Evolutionary conservation across 352 stramenopile genomes (phyloP), one percentile per base, ranked within the genome.

Genomic region (Phytophthora rubi): DNA sequence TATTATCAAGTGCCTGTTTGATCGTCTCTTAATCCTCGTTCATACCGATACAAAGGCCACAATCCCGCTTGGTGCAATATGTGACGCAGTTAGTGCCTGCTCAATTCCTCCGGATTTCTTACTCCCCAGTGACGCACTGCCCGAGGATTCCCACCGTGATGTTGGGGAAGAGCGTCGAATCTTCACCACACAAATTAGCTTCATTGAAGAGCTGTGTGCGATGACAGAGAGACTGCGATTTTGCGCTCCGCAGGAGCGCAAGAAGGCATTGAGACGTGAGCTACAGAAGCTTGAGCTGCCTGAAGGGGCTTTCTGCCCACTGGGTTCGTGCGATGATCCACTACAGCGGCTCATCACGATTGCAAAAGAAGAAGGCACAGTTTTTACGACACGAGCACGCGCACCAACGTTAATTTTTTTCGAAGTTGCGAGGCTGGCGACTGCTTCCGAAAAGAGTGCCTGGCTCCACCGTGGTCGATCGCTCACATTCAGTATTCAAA

Each of bases 371-470:
- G 88, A 95, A 79, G 88, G 90, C 32, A 91, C 88, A 0, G 88
- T 97, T 21, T 97, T 97, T 67, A 93, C 87, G n/a, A 97, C 90
- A 0, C 89, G 86, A n/a, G 88, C 90, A 13, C 81, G 90, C 15
- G 90, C 90, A 12, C 90, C 90, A 15, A 94, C 85, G 18, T 72
- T 96, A 10, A 70, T 97, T 53, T 93, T 91, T 62, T 97, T 94
- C 67, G 90, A 97, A 56, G 89, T 97, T 16, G 81, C 90, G 49
- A 74, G 74, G 33, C 68, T 90, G 21, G 73, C 64, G 18, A 76
- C 59, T 18, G 59, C 73, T 21, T 76, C 52, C 21, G 72, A 72
- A 13, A 83, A 83, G 54, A 90, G 75, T 59, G 48, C 79, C 21
- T 92, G 85, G 85, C 63, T 92, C 8, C 74, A 92, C 42, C 72